Percentiles rank a stretch among this genome's conserved stretches.
phyloP scores from a whole-genome alignment of 202 grass and related monocot species.

The Miscanthus sacchariflorus region DNA sequence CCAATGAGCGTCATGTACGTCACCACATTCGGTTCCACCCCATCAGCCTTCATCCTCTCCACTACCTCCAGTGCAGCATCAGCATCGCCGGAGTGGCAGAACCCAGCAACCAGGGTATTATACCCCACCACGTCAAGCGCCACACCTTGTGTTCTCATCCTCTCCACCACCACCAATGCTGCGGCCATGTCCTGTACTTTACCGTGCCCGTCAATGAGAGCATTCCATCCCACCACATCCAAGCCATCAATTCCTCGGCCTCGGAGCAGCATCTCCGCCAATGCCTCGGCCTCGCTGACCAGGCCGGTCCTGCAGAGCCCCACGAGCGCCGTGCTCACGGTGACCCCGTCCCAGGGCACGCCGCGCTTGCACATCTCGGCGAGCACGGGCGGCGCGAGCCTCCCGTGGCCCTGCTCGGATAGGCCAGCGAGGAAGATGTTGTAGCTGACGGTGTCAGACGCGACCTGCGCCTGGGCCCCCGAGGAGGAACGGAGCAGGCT shows the following conservation, averaged over 20 bases:
- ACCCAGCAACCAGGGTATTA: slow-evolving; percentile 70
- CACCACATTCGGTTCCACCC: slow-evolving; percentile 63
- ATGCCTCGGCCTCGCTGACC: slow-evolving; percentile 48
- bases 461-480: neutral
- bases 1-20: slow-evolving; percentile 68
- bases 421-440: slow-evolving; percentile 72
- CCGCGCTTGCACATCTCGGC: slow-evolving; percentile 85
- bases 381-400: slow-evolving; percentile 56
- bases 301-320: slow-evolving; percentile 58
- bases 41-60: slow-evolving; percentile 42
- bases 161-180: slow-evolving; percentile 41
- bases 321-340: slow-evolving; percentile 59
- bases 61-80: slow-evolving; percentile 54
- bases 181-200: slow-evolving; percentile 46
- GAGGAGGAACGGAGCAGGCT: slow-evolving; percentile 47
- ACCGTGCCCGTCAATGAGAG: slow-evolving; percentile 73
- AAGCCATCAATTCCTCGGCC: slow-evolving; percentile 40
- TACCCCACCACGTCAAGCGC: slow-evolving; percentile 69
- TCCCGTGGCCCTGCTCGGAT: slow-evolving; percentile 51
- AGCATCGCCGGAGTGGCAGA: slow-evolving; percentile 57
- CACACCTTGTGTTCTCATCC: slow-evolving; percentile 57
- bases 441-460: slow-evolving; percentile 62
- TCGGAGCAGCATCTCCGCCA: slow-evolving; percentile 56
- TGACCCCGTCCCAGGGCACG: slow-evolving; percentile 67
- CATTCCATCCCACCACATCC: slow-evolving; percentile 71